Evolutionary conservation across 1,284 basidiomycete species (phyloP).

Genomic region (Volvariella volvacea): DNA sequence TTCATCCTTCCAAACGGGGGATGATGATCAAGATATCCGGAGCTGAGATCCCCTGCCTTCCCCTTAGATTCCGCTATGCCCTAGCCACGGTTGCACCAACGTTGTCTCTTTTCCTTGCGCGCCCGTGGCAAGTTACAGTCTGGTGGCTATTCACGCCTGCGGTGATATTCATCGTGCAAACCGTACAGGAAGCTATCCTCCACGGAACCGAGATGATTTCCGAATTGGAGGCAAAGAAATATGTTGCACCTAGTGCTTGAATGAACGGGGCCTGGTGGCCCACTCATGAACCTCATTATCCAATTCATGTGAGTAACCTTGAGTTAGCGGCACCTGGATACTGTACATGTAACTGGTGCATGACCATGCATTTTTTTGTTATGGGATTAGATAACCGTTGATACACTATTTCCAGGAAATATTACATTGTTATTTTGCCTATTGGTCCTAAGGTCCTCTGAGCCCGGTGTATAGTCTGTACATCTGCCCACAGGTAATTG

Average conservation of each 20-base stretch:
- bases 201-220: conserved; percentile 39
- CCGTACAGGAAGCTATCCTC: conserved; percentile 33
- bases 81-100: conserved; percentile 40
- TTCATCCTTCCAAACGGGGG: conserved; percentile 22
- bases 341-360: conserved; percentile 4
- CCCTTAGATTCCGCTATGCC: conserved; percentile 34
- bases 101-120: conserved; percentile 36
- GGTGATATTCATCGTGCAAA: conserved; percentile 36
- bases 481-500: no score
- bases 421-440: not conserved
- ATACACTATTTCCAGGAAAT: not conserved
- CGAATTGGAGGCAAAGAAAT: conserved; percentile 46
- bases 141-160: conserved; percentile 46
- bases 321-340: conserved; percentile 3
- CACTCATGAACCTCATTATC: not conserved
- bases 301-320: not conserved
- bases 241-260: conserved; percentile 47
- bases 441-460: not conserved
- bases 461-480: no score
- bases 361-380: no score
- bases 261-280: conserved; percentile 6
- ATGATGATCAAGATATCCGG: conserved; percentile 13
- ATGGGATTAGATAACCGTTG: no score
- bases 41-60: conserved; percentile 22
- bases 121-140: conserved; percentile 40